A percentile compares a stretch with the other conserved stretches of the same genome.
Conservation (phyloP, 176 grass and related monocot species). For the Echinochloa phyllopogon region DNA sequence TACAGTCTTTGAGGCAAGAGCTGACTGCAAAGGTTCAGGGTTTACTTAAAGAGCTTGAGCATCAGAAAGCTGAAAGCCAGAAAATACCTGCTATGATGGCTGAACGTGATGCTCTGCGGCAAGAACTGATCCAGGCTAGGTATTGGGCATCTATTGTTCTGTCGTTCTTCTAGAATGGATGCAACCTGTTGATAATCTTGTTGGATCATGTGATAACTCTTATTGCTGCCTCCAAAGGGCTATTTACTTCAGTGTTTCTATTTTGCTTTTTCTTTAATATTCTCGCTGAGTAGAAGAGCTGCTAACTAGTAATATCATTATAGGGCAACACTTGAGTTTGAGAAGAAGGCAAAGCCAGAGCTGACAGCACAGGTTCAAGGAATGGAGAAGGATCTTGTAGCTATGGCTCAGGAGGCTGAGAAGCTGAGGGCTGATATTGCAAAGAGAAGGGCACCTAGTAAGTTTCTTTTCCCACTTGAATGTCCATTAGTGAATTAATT, state of each 20-base stretch:
- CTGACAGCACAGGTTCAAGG: slow-evolving; percentile 48
- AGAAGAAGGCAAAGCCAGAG: slow-evolving; percentile 56
- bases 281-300: background rate
- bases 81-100: slow-evolving; percentile 50
- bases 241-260: slow-evolving; percentile 21
- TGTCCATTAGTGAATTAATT: slow-evolving; percentile 11
- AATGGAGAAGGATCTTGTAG: slow-evolving; percentile 77
- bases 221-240: background rate
- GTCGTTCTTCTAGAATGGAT: background rate
- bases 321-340: slow-evolving; percentile 54
- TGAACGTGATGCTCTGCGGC: slow-evolving; percentile 58
- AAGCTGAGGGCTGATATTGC: slow-evolving; percentile 67
- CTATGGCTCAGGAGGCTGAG: slow-evolving; percentile 68
- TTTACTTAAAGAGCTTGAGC: slow-evolving; percentile 58
- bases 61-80: slow-evolving; percentile 53
- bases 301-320: slow-evolving; percentile 25
- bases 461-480: slow-evolving; percentile 4
- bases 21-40: slow-evolving; percentile 59
- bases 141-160: slow-evolving; percentile 31
- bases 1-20: slow-evolving; percentile 54
- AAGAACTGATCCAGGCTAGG: slow-evolving; percentile 59
- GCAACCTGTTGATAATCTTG: background rate
- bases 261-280: background rate
- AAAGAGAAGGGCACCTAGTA: slow-evolving; percentile 58
- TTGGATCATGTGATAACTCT: background rate